Evolutionary conservation across 1,284 basidiomycete species (phyloP), one percentile per base, ranked within the genome.

Genomic region (Pseudozyma thailandica): DNA sequence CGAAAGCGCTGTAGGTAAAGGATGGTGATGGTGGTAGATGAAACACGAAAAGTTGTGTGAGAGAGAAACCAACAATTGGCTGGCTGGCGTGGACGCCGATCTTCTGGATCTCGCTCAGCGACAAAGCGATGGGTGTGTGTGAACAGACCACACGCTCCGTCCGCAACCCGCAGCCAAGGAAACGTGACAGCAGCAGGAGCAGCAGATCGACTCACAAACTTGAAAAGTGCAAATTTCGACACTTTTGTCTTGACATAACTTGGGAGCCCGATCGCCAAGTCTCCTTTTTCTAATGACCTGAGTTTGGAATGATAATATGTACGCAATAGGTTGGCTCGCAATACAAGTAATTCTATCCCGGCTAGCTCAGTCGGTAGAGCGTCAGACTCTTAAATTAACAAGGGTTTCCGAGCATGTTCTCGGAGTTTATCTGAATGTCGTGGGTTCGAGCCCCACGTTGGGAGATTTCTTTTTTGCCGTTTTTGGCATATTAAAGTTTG

Each of bases 361-460:
- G 80, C 79, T 82, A 82, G 80, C 79, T 82, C 80, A 82, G 79
- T 80, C 74, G 80, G 80, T 81, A 82, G 80, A 82, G 80, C 79
- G 79, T 79, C 76, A 78, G 79, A 82, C 79, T 80, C 79, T 82
- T 82, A 81, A 13, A 31, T 27, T n/a, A n/a, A 50, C 59, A 68
- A 63, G 63, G 56, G 56, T 63, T 66, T 68, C 64, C 58, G 52
- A 66, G 63, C 25, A 25, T 39, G 4, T 31, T 33, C 39, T 59
- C 59, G 50, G 58, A 52, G 44, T 55, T 41, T 10, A 79, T 79
- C 77, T 75, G 74, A 75, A 79, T 77, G 77, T 79, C 77, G 73
- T 76, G 77, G 77, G 77, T 79, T 79, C 77, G 77, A 79, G 75
- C 77, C 77, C 77, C 77, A 76, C 74, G 77, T 79, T 79, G 77